Evolutionary conservation across 2,329 filamentous ascomycete genomes (phyloP), one percentile per base, ranked within the genome.

Genomic region (Lecanicillium sp.): DNA sequence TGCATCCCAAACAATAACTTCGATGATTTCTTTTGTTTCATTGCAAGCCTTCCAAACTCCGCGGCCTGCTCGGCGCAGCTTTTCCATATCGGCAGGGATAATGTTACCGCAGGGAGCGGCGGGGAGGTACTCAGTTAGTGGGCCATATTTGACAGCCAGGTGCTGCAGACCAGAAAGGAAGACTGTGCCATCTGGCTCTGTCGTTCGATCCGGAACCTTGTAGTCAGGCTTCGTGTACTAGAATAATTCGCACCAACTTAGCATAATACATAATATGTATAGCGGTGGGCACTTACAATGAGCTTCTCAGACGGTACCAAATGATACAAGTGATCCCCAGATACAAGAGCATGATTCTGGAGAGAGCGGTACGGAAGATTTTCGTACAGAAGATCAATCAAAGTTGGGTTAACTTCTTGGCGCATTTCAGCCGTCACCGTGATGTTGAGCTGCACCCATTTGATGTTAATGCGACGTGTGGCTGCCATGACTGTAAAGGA

Each of bases 31-130:
- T 10, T 40, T 40, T 6, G 37, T 40, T 9, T 40, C 21, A 23
- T 27, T 40, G 37, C 37, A 40, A 14, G 37, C 37, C 23, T 40
- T 26, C 37, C 37, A 40, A 15, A 40, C n/a, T 10, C 37, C 37
- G 9, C 37, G 37, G 12, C 37, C 37, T n/a, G 37, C 37, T 11
- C 17, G 11, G 14, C 37, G 37, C 21, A 40, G 37, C 21, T 27
- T 24, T 5, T 40, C 37, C 37, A 40, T 26, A 10, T 40, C 37
- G 1, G 24, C 21, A 6, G 37, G 37, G 21, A 40, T 14, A 27
- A 40, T 17, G n/a, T 40, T 24, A n/a, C 37, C 37, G 21, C 37
- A 40, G 12, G 37, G 37, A 12, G 37, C 37, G 21, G 37, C 37
- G 5, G 37, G 37, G 6, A 40, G 21, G n/a, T 40, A 40, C 21